These are phyloP conservation scores for Trametes polyzona DNA, from an alignment of 1,284 basidiomycete genomes.

Conservation along the genomic window DNA sequence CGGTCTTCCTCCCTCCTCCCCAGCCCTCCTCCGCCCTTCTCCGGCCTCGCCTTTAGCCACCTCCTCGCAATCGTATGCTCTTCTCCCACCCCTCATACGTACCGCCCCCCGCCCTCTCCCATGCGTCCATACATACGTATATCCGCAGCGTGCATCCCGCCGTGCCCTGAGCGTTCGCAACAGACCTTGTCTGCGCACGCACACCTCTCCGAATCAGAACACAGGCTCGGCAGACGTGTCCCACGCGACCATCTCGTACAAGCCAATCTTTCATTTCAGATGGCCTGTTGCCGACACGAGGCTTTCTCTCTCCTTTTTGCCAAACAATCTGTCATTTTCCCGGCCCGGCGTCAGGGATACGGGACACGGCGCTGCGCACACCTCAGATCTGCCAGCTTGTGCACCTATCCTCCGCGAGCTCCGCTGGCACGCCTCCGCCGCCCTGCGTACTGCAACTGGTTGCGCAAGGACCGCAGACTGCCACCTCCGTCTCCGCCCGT, in stretches of 20 bases:
- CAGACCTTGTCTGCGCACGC: neutral
- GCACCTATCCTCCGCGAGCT: neutral
- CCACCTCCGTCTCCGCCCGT: neutral
- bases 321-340: neutral
- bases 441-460: neutral
- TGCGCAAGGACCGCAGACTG: neutral
- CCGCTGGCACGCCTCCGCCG: neutral
- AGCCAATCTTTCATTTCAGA: slow-evolving; percentile 11
- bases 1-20: neutral
- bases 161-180: neutral
- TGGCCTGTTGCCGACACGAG: slow-evolving; percentile 4
- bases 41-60: slow-evolving; percentile 11
- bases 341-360: neutral
- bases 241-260: slow-evolving; percentile 7
- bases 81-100: neutral
- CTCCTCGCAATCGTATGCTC: neutral
- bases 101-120: neutral
- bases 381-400: neutral
- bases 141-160: neutral
- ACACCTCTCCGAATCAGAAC: neutral
- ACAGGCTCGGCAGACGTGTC: neutral
- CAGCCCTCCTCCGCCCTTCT: neutral
- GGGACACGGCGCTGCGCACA: neutral
- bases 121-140: neutral
- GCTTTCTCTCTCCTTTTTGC: neutral